phyloP scores from a whole-genome alignment of 257 asterid genomes.

The Lithospermum erythrorhizon region DNA sequence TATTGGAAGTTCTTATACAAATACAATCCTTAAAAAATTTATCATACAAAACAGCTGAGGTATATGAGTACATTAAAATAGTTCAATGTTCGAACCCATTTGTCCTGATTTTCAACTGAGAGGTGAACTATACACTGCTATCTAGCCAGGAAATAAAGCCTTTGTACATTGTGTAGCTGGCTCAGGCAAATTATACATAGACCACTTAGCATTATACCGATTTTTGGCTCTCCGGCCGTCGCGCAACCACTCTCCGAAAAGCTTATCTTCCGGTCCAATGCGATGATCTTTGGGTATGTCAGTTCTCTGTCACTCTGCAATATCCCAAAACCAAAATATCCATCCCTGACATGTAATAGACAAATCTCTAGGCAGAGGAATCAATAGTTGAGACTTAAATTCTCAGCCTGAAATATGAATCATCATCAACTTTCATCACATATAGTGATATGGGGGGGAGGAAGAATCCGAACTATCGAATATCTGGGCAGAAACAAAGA shows the following conservation, averaged over 20 bases:
- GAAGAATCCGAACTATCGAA: conserved; percentile 14
- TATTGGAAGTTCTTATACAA: too few relatives aligned
- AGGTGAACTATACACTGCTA: conserved; percentile 70
- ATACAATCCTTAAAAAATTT: background rate
- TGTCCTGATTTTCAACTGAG: conserved; percentile 75
- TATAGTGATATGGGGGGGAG: conserved; percentile 59
- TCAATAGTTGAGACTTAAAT: conserved; percentile 39
- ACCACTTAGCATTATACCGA: conserved; percentile 83
- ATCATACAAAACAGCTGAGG: conserved; percentile 13
- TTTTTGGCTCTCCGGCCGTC: conserved; percentile 62
- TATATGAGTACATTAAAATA: conserved; percentile 79
- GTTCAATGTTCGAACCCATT: conserved; percentile 71
- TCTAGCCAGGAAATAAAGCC: too few relatives aligned
- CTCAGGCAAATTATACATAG: conserved; percentile 81
- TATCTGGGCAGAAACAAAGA: conserved; percentile 56
- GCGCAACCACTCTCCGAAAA: conserved; percentile 75
- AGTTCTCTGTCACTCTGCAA: conserved; percentile 65
- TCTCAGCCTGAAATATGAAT: conserved; percentile 56
- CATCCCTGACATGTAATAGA: conserved; percentile 92
- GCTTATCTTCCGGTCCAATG: conserved; percentile 63
- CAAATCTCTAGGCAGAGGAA: conserved; percentile 53
- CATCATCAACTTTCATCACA: conserved; percentile 86
- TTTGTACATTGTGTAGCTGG: conserved; percentile 67
- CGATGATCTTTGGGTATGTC: conserved; percentile 53
- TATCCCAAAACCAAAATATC: conserved; percentile 85